Evolutionary conservation across 1,139 yeast species (phyloP), one percentile per base, ranked within the genome.

Genomic region (Geotrichum carabidarum): DNA sequence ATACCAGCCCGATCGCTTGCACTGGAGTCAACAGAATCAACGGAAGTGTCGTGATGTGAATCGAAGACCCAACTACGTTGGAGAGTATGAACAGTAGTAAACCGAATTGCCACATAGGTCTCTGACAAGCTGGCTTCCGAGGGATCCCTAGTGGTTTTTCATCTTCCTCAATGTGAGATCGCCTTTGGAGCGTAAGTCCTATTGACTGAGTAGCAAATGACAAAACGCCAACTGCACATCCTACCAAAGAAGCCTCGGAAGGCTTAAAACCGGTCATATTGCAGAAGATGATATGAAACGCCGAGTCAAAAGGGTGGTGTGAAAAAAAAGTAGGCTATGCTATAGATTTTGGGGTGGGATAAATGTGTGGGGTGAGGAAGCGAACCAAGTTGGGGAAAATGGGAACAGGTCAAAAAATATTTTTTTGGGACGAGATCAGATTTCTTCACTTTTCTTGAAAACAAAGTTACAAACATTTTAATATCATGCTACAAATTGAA

Each of bases 1-100:
- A 89, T 2, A 89, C 90, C 36, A 90, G 76, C 0, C 96, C 96
- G 15, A 85, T 82, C 36, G 95, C 90, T 68, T 90, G 96, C 50
- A 90, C 71, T 0, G 96, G 96, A 36, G 91, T 83, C 55, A 89
- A 69, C 1, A 90, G 78, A 50, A 89, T 84, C 58, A 90, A 74
- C 0, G 96, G 96, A 44, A 90, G 74, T 0, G 96, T 86, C 1
- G 94, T 81, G 44, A 90, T 83, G 68, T 90, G 96, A 37, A 89
- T 85, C 37, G 86, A 76, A 2, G 94, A 85, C 1, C 97, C 96
- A 51, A 89, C 73, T 1, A 90, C 74, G 63, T 89, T 90, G 50
- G 96, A 83, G 11, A 79, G 65, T 36, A 90, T 76, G 68, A 90
- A 90, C 51, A 90, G 68, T n/a, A 77, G 63, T 56, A 90, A 80